A percentile compares a stretch with the other conserved stretches of the same genome.
Evolutionary conservation across 345 rosid genomes (phyloP).

Genomic region (Rhodamnia argentea): DNA sequence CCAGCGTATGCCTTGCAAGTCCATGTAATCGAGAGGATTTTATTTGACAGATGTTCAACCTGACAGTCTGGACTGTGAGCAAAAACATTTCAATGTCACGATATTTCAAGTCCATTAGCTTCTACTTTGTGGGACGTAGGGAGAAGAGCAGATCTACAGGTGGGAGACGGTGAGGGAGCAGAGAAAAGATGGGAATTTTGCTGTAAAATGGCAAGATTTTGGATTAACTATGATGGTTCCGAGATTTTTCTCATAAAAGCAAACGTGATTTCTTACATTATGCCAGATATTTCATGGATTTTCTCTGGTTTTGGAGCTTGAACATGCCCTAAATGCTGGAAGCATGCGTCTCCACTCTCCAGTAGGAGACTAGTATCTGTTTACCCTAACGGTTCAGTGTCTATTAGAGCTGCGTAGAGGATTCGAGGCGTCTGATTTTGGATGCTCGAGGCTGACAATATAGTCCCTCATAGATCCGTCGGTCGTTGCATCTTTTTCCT

Average conservation of each 20-base stretch:
- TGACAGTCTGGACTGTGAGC: background rate
- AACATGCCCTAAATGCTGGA: background rate
- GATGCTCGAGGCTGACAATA: background rate
- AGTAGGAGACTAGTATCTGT: too few species aligned
- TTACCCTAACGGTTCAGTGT: too few species aligned
- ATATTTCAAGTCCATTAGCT: background rate
- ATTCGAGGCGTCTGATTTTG: background rate
- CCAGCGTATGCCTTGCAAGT: conserved; percentile 89
- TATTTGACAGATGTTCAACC: conserved; percentile 20
- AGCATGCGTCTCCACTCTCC: too few species aligned
- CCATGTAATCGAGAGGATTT: conserved; percentile 54
- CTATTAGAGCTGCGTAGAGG: too few species aligned
- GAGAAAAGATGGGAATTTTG: background rate
- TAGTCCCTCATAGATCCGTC: background rate
- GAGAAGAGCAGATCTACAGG: background rate
- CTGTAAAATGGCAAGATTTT: background rate
- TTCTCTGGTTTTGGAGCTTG: background rate
- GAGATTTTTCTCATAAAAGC: too few species aligned
- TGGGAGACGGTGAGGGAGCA: background rate
- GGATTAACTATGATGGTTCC: too few species aligned
- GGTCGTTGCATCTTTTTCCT: background rate
- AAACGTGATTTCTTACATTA: background rate
- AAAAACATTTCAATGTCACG: background rate
- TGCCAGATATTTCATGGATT: background rate
- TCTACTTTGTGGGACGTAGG: background rate